Evolutionary conservation across 768 basidiomycete species (phyloP), one percentile per base, ranked within the genome.

Genomic region (Amanita rubescens): DNA sequence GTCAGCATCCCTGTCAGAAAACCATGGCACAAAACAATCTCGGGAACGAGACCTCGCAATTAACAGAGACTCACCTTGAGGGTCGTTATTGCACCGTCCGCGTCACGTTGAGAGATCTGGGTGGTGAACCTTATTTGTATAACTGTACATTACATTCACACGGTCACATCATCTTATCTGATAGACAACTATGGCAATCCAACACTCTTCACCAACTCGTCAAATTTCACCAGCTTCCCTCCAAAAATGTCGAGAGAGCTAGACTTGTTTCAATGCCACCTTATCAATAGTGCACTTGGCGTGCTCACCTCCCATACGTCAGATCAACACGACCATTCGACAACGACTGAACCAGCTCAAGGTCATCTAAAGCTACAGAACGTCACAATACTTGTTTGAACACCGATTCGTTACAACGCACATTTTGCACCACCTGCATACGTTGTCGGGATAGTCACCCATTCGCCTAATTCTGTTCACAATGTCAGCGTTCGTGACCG

Each of bases 361-460:
- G 75, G 67, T 98, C 95, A 8, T 76, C 74, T 49, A 94, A 73
- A 53, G 86, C 94, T 94, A 34, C 7, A 52, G 30, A 1, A 24
- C 32, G 39, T 8, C 27, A 50, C 45, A n/a, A 5, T 8, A 17
- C 27, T 22, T 15, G 15, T n/a, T 17, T 25, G n/a, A 15, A n/a
- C 17, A 17, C 22, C n/a, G 25, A 25, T 25, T 39, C 10, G n/a
- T 11, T 10, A n/a, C 22, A 34, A 32, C 52, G 19, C 63, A 90
- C 94, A 82, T 74, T 84, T 90, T 2, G 96, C 96, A 10, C 96
- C 96, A 2, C 96, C 96, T 0, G 96, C 96, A 65, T 99, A 99
- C 9, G 96, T 98, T 0, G 91, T 90, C 1, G 94, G 92, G 57
- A 98, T 87, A 1, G 69, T 77, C 12, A 85, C 87, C 95, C 94